A percentile compares a stretch with the other conserved stretches of the same genome.
These are phyloP conservation scores for Dendrobium chrysotoxum DNA, from an alignment of 106 monocot genomes.

Conservation along the genomic window DNA sequence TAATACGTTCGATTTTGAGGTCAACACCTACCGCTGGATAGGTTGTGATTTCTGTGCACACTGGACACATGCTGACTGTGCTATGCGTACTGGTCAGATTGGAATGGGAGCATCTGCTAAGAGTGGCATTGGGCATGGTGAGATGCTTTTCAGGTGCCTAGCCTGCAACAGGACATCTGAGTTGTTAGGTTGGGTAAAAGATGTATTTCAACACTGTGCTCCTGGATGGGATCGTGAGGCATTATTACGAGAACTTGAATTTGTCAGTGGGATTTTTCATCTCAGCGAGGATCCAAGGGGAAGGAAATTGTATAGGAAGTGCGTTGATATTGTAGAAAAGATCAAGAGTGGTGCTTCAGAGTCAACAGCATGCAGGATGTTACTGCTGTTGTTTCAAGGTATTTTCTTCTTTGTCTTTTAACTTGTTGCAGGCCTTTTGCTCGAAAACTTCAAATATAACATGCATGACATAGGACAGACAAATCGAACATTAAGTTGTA, in stretches of 20 bases:
- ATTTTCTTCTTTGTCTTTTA: neutral
- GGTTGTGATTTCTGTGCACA: slow-evolving; percentile 94
- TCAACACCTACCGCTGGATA: slow-evolving; percentile 97
- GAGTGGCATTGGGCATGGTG: slow-evolving; percentile 27
- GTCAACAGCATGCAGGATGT: slow-evolving; percentile 52
- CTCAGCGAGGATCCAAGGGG: slow-evolving; percentile 78
- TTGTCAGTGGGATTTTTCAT: slow-evolving; percentile 84
- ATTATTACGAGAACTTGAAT: slow-evolving; percentile 70
- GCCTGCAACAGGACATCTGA: slow-evolving; percentile 91
- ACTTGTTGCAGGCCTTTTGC: neutral
- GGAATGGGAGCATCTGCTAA: slow-evolving; percentile 63
- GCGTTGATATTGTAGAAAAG: slow-evolving; percentile 70
- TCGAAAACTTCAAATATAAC: neutral
- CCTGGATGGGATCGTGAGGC: slow-evolving; percentile 76
- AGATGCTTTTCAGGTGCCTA: slow-evolving; percentile 95
- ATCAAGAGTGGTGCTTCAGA: slow-evolving; percentile 56
- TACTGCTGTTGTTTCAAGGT: slow-evolving; percentile 87
- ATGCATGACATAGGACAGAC: neutral
- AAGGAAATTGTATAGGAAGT: slow-evolving; percentile 74
- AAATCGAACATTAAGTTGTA: neutral
- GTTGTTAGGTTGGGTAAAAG: slow-evolving; percentile 88
- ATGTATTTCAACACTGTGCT: slow-evolving; percentile 96
- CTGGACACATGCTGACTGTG: slow-evolving; percentile 97
- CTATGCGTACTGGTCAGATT: slow-evolving; percentile 73
- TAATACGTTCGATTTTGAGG: slow-evolving; percentile 96